A percentile compares a stretch with the other conserved stretches of the same genome.
These are phyloP conservation scores for Sclerotiophoma versabilis DNA, from an alignment of 2,329 filamentous ascomycete genomes.

Conservation along the genomic window DNA sequence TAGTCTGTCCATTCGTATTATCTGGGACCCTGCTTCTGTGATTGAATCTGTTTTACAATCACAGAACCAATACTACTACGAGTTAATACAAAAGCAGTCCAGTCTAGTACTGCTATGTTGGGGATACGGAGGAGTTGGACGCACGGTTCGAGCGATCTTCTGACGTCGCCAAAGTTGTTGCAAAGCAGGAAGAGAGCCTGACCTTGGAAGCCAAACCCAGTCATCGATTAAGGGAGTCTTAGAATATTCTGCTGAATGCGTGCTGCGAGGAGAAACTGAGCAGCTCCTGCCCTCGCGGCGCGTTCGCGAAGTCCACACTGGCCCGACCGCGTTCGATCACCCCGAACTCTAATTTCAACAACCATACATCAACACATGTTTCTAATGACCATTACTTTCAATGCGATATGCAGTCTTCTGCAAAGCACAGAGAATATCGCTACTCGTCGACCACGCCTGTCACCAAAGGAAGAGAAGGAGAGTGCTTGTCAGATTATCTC, in stretches of 20 bases:
- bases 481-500: conserved; percentile 53
- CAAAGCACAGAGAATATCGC: conserved; percentile 67
- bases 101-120: background rate
- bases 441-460: conserved; percentile 50
- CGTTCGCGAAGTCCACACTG: background rate
- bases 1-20: background rate
- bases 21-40: background rate
- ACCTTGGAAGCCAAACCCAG: background rate
- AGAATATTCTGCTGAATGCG: background rate
- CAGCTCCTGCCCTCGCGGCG: background rate
- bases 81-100: background rate
- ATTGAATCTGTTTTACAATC: background rate
- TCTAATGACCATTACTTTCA: conserved; percentile 71
- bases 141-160: background rate
- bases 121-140: background rate
- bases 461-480: conserved; percentile 41
- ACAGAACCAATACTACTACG: background rate
- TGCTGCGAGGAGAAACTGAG: background rate
- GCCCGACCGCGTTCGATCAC: background rate
- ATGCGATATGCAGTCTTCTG: conserved; percentile 76
- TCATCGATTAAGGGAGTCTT: background rate
- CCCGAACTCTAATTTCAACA: background rate
- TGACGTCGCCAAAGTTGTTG: background rate
- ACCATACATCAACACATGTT: background rate
- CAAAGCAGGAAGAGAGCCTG: background rate